phyloP scores from a whole-genome alignment of 2,329 filamentous ascomycete species.

The Dactylellina leptospora region DNA sequence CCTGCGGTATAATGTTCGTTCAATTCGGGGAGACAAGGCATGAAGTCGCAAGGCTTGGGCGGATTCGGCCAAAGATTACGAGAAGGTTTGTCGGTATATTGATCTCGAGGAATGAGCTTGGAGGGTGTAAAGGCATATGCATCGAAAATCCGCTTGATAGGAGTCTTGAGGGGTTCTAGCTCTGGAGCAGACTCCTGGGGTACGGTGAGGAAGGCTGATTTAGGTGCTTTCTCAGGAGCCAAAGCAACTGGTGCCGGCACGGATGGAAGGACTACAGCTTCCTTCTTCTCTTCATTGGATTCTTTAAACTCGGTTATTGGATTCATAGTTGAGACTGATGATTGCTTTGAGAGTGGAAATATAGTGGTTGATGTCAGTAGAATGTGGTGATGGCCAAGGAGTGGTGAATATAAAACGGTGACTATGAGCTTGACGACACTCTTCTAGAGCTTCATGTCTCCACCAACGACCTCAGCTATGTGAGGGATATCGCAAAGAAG shows the following conservation, averaged over 20 bases:
- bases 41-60: constrained; percentile 20
- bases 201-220: neutral
- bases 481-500: no score
- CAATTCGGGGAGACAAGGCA: constrained; percentile 4
- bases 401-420: no score
- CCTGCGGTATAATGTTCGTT: constrained; percentile 28
- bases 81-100: constrained; percentile 25
- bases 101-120: constrained; percentile 22
- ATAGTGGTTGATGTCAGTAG: no score
- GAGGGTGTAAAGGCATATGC: constrained; percentile 36
- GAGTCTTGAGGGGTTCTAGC: constrained; percentile 4
- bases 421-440: no score
- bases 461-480: no score
- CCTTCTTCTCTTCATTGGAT: neutral
- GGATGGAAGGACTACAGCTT: neutral
- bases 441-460: no score
- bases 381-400: no score
- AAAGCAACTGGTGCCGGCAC: neutral
- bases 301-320: constrained; percentile 33
- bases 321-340: constrained; percentile 25
- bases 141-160: constrained; percentile 27
- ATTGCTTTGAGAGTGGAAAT: no score
- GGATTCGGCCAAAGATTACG: constrained; percentile 14
- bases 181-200: neutral
- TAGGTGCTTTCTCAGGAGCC: neutral